A percentile compares a stretch with the other conserved stretches of the same genome.
phyloP scores from a whole-genome alignment of 1,284 basidiomycete species.

The Moesziomyces parantarcticus region DNA sequence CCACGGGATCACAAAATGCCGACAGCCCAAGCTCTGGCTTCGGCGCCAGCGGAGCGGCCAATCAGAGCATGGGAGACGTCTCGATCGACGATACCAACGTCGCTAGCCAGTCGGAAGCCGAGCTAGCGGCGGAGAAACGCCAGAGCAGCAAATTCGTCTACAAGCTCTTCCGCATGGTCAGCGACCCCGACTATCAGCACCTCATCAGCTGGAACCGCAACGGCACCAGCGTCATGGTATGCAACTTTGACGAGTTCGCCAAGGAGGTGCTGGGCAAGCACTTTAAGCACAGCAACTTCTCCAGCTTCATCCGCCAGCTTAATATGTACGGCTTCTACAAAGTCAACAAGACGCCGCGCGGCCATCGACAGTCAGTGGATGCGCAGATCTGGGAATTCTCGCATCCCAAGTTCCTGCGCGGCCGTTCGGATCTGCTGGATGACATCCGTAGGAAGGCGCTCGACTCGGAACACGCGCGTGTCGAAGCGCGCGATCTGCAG shows the following conservation, averaged over 20 bases:
- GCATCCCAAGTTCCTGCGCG: constrained; percentile 84
- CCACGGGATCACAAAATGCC: constrained; percentile 35
- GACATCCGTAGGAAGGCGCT: constrained; percentile 84
- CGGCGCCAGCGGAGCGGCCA: constrained; percentile 16
- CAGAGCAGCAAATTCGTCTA: constrained; percentile 59
- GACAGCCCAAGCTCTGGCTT: constrained; percentile 37
- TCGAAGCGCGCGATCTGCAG: constrained; percentile 57
- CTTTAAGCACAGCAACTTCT: constrained; percentile 75
- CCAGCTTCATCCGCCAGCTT: constrained; percentile 86
- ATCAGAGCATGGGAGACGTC: constrained; percentile 33
- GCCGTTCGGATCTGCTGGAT: constrained; percentile 81
- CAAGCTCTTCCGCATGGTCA: constrained; percentile 62
- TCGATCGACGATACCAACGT: constrained; percentile 42
- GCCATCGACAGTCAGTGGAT: constrained; percentile 78
- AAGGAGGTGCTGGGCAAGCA: constrained; percentile 68
- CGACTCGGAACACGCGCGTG: constrained; percentile 58
- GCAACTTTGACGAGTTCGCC: constrained; percentile 65
- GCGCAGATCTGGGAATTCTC: constrained; percentile 89
- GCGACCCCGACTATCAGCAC: constrained; percentile 57
- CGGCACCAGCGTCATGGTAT: constrained; percentile 61
- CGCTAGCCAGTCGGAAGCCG: constrained; percentile 40
- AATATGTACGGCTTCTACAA: constrained; percentile 76
- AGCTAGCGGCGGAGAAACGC: constrained; percentile 48
- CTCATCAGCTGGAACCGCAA: constrained; percentile 60
- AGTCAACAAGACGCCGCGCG: constrained; percentile 78